Evolutionary conservation across 345 rosid species (phyloP), one percentile per base, ranked within the genome.

Genomic region (Ricinus communis): DNA sequence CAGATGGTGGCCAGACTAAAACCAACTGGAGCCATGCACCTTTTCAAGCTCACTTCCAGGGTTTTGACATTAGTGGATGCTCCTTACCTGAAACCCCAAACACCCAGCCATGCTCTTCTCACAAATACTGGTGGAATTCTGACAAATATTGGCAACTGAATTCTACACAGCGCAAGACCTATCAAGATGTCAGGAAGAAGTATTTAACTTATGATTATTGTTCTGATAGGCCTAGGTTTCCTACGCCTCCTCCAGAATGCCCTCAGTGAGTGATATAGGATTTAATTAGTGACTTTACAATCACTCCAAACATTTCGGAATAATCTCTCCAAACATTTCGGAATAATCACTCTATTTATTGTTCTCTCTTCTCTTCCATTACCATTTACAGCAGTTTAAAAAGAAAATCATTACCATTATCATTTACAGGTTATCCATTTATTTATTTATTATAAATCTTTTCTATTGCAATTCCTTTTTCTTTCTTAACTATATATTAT

Each of bases 61-160:
- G 82, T 6, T 88, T 87, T 46, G 72, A 77, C 49, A 66, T 86
- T 2, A 63, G 5, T 11, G 92, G 86, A 10, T 92, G 93, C 74
- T 47, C 64, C 3, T 28, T 22, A 1, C 5, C 5, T 45, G 47
- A 46, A 5, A 52, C 69, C 49, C 25, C 72, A 22, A 33, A 5
- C 24, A 10, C 0, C 18, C 50, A 33, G 27, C 69, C 55, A 0
- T 85, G 90, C 50, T 55, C 53, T 59, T 70, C 86, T 31, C 65
- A 83, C 0, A 53, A 57, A 10, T 82, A 83, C 58, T 85, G 92
- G 97, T 89, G 98, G 97, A 90, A 90, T 70, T 3, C 41, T 3
- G 12, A 33, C 51, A 77, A 76, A 9, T 79, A 60, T 8, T 74
- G 86, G 88, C 25, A 56, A 4, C 31, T 86, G 47, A 57, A 74